Base-by-base conservation (phyloP, 768 basidiomycete genomes). In the Kwoniella europaea region DNA sequence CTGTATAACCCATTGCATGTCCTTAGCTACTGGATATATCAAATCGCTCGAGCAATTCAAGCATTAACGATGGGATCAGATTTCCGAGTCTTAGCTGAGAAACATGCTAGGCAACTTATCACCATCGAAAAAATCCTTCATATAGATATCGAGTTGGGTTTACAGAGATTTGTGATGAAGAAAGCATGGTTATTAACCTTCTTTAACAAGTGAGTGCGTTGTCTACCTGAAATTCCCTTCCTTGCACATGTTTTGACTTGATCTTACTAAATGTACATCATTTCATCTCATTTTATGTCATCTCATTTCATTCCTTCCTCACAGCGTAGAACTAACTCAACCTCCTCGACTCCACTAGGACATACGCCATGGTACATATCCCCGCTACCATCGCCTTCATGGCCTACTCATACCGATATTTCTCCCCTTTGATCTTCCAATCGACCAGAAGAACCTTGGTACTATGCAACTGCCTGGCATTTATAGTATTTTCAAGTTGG, bases 331-430 rank as follows among this genome's bases (percentile, higher is more conserved):
- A 29, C 29, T 29, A 29, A 29, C 29, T 29, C 29, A 29, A 29
- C 29, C 29, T 29, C 29, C 29, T 29, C 29, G 29, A 29, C 29
- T 29, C 5, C 29, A 29, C 29, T 29, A 79, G 78, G 60, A 77
- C 76, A 10, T 79, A 79, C 71, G 74, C 78, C 58, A 79, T 79
- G 78, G 78, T 79, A 13, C 76, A 77, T 53, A 79, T 79, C 50
- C 78, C 78, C 13, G 78, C 78, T n/a, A 79, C 78, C 1, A 79
- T 79, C 67, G 68, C 73, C 22, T 79, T 76, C 66, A 77, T 79
- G 68, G 76, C 66, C 16, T 79, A 79, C 59, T 71, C 74, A 2
- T 79, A 74, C 53, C 60, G 56, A 29, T 71, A 70, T 55, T 79
- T 79, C 62, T 67, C 71, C 18, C 69, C 78, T 6, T 62, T 58